Evolutionary conservation across 1,284 basidiomycete species (phyloP).

Genomic region (Apiotrichum akiyoshidainum): DNA sequence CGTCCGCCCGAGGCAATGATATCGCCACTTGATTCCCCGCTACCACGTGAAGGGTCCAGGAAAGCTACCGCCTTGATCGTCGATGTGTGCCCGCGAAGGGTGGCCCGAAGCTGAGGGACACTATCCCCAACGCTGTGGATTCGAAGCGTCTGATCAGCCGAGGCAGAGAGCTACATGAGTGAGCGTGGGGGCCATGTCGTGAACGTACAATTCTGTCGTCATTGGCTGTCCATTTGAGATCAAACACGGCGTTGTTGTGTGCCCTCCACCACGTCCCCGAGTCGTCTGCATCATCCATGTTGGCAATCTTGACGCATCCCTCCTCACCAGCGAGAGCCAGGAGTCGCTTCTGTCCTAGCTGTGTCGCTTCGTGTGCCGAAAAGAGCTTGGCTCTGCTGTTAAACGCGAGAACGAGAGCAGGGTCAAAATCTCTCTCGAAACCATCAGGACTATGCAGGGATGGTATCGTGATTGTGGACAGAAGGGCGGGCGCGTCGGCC

Average conservation of each 20-base stretch:
- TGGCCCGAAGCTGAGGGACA: constrained; percentile 29
- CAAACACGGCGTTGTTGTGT: constrained; percentile 79
- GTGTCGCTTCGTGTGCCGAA: constrained; percentile 22
- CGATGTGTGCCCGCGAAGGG: constrained; percentile 45
- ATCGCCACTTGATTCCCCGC: constrained; percentile 18
- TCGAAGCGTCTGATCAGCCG: constrained; percentile 45
- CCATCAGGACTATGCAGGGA: constrained; percentile 35
- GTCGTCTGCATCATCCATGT: constrained; percentile 32
- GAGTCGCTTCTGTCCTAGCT: constrained; percentile 24
- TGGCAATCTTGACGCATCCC: constrained; percentile 38
- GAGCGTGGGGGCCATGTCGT: background rate
- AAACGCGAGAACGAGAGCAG: constrained; percentile 37
- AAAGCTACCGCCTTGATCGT: constrained; percentile 46
- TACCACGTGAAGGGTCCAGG: constrained; percentile 34
- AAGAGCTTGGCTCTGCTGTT: constrained; percentile 32
- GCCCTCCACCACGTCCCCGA: constrained; percentile 47
- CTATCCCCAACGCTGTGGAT: constrained; percentile 36
- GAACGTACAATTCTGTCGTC: constrained; percentile 53
- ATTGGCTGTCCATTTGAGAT: constrained; percentile 66
- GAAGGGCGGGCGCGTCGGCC: constrained; percentile 4
- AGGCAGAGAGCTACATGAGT: constrained; percentile 40
- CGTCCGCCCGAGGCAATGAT: constrained; percentile 46
- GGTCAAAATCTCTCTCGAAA: constrained; percentile 36
- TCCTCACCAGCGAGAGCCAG: constrained; percentile 45
- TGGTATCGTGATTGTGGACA: constrained; percentile 33